Evolutionary conservation across 192 early-diverging fungal genomes (phyloP).

Genomic region (Geranomyces variabilis): DNA sequence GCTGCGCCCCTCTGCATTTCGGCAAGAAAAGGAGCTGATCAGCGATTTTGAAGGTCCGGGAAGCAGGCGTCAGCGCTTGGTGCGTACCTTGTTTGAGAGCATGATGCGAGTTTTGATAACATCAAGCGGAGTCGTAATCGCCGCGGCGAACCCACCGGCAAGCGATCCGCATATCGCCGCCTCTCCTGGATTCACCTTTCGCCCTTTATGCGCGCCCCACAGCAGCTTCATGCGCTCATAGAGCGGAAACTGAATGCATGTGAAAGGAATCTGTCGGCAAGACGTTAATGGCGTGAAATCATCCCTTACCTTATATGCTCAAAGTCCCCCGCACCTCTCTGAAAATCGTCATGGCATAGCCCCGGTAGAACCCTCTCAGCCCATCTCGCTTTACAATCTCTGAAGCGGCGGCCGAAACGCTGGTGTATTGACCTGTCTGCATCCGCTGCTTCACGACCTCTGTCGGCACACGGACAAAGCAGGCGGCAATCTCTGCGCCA

Average conservation of each 20-base stretch:
- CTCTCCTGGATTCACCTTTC: conserved; percentile 72
- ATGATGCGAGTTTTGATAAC: conserved; percentile 96
- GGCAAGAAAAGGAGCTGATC: no score
- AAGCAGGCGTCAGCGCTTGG: no score
- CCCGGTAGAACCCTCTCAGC: conserved; percentile 86
- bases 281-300: neutral
- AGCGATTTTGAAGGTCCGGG: no score
- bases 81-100: conserved; percentile 79
- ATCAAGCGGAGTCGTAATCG: conserved; percentile 91
- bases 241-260: conserved; percentile 94
- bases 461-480: conserved; percentile 90
- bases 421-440: conserved; percentile 71
- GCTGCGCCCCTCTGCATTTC: no score
- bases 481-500: conserved; percentile 86
- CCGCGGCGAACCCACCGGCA: conserved; percentile 88
- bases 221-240: conserved; percentile 87
- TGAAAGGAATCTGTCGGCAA: conserved; percentile 79
- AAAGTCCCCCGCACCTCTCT: conserved; percentile 65
- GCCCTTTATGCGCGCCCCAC: conserved; percentile 37
- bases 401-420: conserved; percentile 55
- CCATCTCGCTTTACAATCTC: conserved; percentile 73
- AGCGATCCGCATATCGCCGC: conserved; percentile 85
- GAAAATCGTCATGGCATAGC: conserved; percentile 88
- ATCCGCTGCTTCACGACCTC: conserved; percentile 96
- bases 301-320: neutral